These are phyloP conservation scores for Xylaria polymorpha DNA, from an alignment of 2,329 filamentous ascomycete genomes.

Conservation along the genomic window DNA sequence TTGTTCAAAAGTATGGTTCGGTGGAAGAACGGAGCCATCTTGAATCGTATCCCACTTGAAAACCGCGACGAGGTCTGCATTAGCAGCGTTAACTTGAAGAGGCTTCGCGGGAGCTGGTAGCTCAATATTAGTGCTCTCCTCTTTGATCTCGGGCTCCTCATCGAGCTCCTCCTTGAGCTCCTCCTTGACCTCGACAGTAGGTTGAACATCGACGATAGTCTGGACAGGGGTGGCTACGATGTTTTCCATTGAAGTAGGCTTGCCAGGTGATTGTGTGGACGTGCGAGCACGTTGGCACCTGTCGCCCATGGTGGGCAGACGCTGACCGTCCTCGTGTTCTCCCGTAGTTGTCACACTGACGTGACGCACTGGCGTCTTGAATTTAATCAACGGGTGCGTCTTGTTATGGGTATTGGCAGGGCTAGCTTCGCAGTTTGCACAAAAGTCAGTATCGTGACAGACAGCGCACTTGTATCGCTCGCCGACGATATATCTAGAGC, in stretches of 20 bases:
- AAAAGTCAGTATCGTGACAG: conserved; percentile 95
- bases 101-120: conserved; percentile 30
- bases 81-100: conserved; percentile 17
- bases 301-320: conserved; percentile 79
- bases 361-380: conserved; percentile 90
- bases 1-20: conserved; percentile 83
- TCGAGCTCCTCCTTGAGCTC: conserved; percentile 1
- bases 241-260: conserved; percentile 62
- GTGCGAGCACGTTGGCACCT: conserved; percentile 51
- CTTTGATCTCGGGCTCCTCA: conserved; percentile 44
- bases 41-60: conserved; percentile 83
- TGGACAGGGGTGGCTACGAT: conserved; percentile 67
- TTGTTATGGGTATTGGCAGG: conserved; percentile 88
- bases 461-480: conserved; percentile 97
- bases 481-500: conserved; percentile 80
- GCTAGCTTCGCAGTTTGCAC: conserved; percentile 89
- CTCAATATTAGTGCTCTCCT: conserved; percentile 46
- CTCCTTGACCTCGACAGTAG: conserved; percentile 52
- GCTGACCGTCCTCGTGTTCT: conserved; percentile 76
- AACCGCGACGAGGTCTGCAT: conserved; percentile 59
- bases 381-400: conserved; percentile 97
- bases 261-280: conserved; percentile 58
- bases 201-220: conserved; percentile 79
- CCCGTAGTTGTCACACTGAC: conserved; percentile 87
- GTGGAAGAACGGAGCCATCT: conserved; percentile 79